phyloP scores from a whole-genome alignment of 768 basidiomycete genomes.

The Panaeolus cyanescens region DNA sequence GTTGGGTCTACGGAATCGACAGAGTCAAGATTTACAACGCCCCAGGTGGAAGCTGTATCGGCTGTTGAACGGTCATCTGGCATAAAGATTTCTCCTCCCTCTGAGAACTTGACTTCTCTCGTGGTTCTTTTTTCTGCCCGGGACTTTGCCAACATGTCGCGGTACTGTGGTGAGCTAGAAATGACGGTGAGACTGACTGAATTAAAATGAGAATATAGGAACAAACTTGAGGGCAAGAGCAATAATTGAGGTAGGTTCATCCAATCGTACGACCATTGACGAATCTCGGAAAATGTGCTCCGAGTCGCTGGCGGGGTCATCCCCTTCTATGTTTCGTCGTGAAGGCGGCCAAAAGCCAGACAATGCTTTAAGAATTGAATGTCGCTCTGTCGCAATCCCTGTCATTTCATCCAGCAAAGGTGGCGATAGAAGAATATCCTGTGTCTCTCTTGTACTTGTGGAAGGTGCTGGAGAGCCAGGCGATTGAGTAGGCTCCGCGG shows the following conservation, averaged over 20 bases:
- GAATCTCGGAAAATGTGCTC: slow-evolving; percentile 96
- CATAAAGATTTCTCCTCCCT: slow-evolving; percentile 87
- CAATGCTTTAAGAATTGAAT: slow-evolving; percentile 79
- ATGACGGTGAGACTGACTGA: neutral
- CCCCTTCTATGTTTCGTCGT: slow-evolving; percentile 59
- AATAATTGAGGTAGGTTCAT: slow-evolving; percentile 97
- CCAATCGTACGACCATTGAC: slow-evolving; percentile 91
- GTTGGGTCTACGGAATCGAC: slow-evolving; percentile 67
- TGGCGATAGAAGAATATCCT: slow-evolving; percentile 7
- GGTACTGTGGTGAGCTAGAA: slow-evolving; percentile 78
- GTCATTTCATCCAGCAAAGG: slow-evolving; percentile 52
- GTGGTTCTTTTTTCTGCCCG: slow-evolving; percentile 75
- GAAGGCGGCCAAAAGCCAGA: slow-evolving; percentile 77
- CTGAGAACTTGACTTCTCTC: slow-evolving; percentile 55
- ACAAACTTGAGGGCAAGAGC: slow-evolving; percentile 86
- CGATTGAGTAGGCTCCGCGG: slow-evolving; percentile 27
- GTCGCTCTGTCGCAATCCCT: slow-evolving; percentile 56
- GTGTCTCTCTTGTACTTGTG: neutral
- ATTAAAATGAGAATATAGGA: neutral
- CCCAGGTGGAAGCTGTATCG: slow-evolving; percentile 90
- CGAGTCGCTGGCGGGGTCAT: slow-evolving; percentile 73
- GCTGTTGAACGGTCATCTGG: slow-evolving; percentile 84
- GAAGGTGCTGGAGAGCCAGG: neutral
- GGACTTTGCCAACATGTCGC: slow-evolving; percentile 77
- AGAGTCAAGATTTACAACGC: slow-evolving; percentile 83